Evolutionary conservation across 1,284 basidiomycete species (phyloP).

Genomic region (Moesziomyces aphidis): DNA sequence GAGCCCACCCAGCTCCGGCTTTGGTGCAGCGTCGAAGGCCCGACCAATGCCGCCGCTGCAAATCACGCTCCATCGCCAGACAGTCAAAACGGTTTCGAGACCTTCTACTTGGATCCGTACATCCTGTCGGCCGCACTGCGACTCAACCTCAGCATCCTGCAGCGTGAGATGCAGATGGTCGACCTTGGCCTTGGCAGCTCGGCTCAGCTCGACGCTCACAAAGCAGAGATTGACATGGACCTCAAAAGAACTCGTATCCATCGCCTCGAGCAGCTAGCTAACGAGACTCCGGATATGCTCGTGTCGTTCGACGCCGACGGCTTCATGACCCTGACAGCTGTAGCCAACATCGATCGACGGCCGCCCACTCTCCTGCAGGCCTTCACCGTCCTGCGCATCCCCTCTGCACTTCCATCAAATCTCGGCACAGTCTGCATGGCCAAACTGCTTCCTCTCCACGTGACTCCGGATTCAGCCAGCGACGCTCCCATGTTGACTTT

Average conservation of each 20-base stretch:
- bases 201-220: conserved; percentile 12
- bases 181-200: conserved; percentile 38
- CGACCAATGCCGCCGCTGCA: background rate
- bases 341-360: conserved; percentile 55
- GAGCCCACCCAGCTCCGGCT: conserved; percentile 53
- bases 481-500: conserved; percentile 27
- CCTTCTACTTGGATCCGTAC: conserved; percentile 47
- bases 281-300: conserved; percentile 58
- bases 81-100: background rate
- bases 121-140: conserved; percentile 34
- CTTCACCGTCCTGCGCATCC: conserved; percentile 46
- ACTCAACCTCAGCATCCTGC: conserved; percentile 36
- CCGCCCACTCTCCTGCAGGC: conserved; percentile 54
- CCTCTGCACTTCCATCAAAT: conserved; percentile 10
- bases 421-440: conserved; percentile 9
- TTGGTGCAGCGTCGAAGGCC: conserved; percentile 38
- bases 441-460: conserved; percentile 18
- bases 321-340: conserved; percentile 38
- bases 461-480: conserved; percentile 25
- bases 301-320: conserved; percentile 31
- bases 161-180: conserved; percentile 53
- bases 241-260: conserved; percentile 40
- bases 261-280: conserved; percentile 49
- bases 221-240: conserved; percentile 38
- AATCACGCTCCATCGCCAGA: background rate